Evolutionary conservation across 75 land plant genomes (phyloP).

Genomic region (Picea glauca): DNA sequence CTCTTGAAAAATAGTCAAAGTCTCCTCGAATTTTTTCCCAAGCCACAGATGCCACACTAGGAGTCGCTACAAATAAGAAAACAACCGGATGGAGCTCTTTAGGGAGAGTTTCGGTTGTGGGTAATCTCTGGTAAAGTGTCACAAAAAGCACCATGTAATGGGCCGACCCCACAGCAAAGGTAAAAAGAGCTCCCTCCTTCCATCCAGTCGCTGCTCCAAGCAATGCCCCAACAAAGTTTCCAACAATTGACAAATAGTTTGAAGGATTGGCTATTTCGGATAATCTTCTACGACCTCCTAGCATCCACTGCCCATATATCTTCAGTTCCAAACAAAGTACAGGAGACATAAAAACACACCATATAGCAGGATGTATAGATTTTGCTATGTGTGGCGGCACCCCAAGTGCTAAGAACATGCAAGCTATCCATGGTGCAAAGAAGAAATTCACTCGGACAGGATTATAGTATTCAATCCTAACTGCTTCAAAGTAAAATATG

Average conservation of each 20-base stretch:
- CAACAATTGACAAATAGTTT: slow-evolving; percentile 66
- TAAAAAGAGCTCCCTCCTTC: slow-evolving; percentile 68
- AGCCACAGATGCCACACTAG: slow-evolving; percentile 75
- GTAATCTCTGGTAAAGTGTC: slow-evolving; percentile 80
- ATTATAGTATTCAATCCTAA: slow-evolving; percentile 72
- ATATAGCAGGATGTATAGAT: slow-evolving; percentile 32
- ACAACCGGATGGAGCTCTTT: slow-evolving; percentile 90
- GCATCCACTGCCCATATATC: slow-evolving; percentile 88
- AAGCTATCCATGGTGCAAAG: slow-evolving; percentile 82
- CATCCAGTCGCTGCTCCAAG: slow-evolving; percentile 68
- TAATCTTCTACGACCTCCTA: slow-evolving; percentile 69
- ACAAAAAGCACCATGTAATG: slow-evolving; percentile 80
- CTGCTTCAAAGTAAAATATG: slow-evolving; percentile 79
- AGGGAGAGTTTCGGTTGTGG: slow-evolving; percentile 74
- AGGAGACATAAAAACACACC: slow-evolving; percentile 73
- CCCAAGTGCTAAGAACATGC: slow-evolving; percentile 58
- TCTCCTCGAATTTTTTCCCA: slow-evolving; percentile 74
- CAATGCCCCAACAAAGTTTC: slow-evolving; percentile 78
- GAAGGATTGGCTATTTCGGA: slow-evolving; percentile 83
- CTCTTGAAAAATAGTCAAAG: slow-evolving; percentile 56
- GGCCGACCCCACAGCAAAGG: slow-evolving; percentile 74
- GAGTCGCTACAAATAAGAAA: slow-evolving; percentile 77
- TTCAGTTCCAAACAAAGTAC: slow-evolving; percentile 63
- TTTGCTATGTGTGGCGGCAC: slow-evolving; percentile 43
- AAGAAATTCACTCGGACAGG: slow-evolving; percentile 85